A percentile compares a stretch with the other conserved stretches of the same genome.
These are phyloP conservation scores for Gnomoniopsis sp. DNA, from an alignment of 2,329 filamentous ascomycete genomes.

Conservation along the genomic window DNA sequence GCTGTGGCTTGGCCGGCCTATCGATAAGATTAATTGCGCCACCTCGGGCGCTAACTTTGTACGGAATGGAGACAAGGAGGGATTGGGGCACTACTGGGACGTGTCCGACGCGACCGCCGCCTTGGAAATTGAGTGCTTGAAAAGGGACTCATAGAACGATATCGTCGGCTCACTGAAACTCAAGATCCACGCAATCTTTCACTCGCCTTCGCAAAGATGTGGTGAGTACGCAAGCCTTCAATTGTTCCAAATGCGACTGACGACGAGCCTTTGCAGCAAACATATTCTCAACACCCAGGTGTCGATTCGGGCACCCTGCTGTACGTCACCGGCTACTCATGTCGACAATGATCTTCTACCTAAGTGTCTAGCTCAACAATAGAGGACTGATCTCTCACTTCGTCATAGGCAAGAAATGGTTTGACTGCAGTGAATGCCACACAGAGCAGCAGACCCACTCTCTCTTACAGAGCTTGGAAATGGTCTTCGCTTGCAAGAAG, in stretches of 20 bases:
- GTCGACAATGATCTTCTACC: not conserved
- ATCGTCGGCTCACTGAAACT: not conserved
- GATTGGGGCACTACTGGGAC: not conserved
- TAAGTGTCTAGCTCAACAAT: not conserved
- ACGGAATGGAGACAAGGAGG: not conserved
- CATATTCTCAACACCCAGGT: conserved; percentile 98
- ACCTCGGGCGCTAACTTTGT: not conserved
- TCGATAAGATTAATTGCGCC: conserved; percentile 8
- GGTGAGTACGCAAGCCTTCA: not conserved
- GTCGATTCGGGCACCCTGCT: conserved; percentile 91
- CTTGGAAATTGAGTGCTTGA: conserved; percentile 13
- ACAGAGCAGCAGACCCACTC: conserved; percentile 73
- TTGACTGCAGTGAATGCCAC: conserved; percentile 97
- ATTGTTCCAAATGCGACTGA: not conserved
- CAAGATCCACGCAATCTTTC: not conserved
- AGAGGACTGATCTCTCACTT: not conserved
- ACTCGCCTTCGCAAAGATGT: conserved; percentile 17
- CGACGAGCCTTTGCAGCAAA: conserved; percentile 65
- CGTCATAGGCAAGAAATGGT: conserved; percentile 82
- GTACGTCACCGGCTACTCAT: conserved; percentile 48
- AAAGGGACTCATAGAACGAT: not conserved
- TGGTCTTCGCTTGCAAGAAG: conserved; percentile 97
- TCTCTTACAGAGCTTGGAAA: conserved; percentile 75
- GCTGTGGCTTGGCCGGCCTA: not conserved
- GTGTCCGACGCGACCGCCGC: conserved; percentile 12